Evolutionary conservation across 306 rosid genomes (phyloP).

Genomic region (Crotalaria pallida): DNA sequence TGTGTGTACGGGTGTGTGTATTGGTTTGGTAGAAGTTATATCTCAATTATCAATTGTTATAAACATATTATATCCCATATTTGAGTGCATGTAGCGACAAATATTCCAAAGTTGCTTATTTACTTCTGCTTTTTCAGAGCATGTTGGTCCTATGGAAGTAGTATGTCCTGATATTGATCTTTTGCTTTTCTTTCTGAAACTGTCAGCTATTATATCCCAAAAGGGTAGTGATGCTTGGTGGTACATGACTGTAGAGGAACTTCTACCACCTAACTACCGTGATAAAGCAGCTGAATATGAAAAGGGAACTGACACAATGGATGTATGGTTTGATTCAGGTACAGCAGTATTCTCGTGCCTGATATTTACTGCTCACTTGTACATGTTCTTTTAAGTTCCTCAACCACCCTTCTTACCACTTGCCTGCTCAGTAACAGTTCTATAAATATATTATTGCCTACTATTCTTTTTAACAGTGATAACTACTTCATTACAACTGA

Average conservation of each 20-base stretch:
- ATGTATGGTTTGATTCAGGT: conserved; percentile 99
- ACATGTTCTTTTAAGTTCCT: not conserved
- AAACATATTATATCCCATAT: conserved; percentile 7
- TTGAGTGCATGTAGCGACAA: not conserved
- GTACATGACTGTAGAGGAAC: conserved; percentile 91
- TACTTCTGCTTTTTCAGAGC: conserved; percentile 17
- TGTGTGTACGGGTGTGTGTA: not conserved
- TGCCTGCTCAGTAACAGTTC: not conserved
- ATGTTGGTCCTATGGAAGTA: conserved; percentile 8
- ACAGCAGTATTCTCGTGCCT: conserved; percentile 11
- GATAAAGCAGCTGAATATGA: conserved; percentile 85
- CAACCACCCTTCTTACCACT: not conserved
- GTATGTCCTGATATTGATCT: conserved; percentile 10
- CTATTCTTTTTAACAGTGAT: not conserved
- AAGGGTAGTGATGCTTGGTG: conserved; percentile 99
- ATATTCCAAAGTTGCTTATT: conserved; percentile 2
- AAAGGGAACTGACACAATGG: conserved; percentile 98
- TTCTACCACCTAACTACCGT: conserved; percentile 75
- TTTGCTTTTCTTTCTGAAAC: conserved; percentile 22
- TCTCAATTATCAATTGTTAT: not conserved
- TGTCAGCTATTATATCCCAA: conserved; percentile 74
- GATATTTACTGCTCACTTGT: not conserved
- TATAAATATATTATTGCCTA: not conserved
- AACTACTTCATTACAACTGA: not conserved
- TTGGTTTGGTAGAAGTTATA: not conserved